phyloP scores from a whole-genome alignment of 257 asterid genomes.

The Nicotiana benthamiana region DNA sequence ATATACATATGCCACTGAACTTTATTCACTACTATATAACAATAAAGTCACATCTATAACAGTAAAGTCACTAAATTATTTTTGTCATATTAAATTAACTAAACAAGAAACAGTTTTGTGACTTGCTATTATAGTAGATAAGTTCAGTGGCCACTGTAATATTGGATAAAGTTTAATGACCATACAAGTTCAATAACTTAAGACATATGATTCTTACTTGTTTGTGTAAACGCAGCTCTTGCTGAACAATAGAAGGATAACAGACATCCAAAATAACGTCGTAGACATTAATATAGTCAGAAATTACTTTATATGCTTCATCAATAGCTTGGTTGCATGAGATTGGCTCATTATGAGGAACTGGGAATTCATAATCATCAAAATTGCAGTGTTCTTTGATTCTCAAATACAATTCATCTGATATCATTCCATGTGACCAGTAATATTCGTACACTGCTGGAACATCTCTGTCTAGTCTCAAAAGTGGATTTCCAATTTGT shows the following conservation, averaged over 20 bases:
- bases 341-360: constrained; percentile 28
- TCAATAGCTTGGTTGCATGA: constrained; percentile 29
- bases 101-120: no score
- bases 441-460: constrained; percentile 49
- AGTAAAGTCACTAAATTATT: no score
- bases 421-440: constrained; percentile 85
- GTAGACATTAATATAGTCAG: constrained; percentile 36
- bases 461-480: constrained; percentile 53
- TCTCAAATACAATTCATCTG: constrained; percentile 38
- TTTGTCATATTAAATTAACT: no score
- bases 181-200: not conserved
- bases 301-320: constrained; percentile 24
- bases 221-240: constrained; percentile 38
- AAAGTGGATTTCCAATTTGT: constrained; percentile 84
- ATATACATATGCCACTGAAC: not conserved
- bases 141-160: no score
- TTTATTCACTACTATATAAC: no score
- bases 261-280: constrained; percentile 80
- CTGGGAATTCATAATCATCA: constrained; percentile 20
- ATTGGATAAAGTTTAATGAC: no score
- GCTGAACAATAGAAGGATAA: constrained; percentile 42
- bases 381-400: constrained; percentile 52
- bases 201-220: constrained; percentile 22
- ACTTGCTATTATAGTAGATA: no score
- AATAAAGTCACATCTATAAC: no score